Percentiles rank a stretch among this genome's conserved stretches.
These are phyloP conservation scores for Saccharomycopsis vini DNA, from an alignment of 805 yeast genomes.

Conservation along the genomic window DNA sequence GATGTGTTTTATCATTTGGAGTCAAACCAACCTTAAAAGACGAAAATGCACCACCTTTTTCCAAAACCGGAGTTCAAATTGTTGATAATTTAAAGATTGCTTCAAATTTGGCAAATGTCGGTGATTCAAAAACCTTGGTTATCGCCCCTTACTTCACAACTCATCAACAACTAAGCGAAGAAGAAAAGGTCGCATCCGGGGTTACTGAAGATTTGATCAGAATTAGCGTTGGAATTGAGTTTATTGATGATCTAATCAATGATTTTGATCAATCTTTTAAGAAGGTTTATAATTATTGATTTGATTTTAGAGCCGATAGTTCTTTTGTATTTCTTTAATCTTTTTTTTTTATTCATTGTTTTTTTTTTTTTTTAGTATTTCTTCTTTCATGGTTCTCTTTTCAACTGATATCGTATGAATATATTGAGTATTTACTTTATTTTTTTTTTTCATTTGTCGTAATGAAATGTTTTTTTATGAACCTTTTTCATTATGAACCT, in stretches of 20 bases:
- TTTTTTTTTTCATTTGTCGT: no score
- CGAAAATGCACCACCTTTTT: conserved; percentile 48
- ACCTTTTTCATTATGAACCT: no score
- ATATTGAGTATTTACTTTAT: no score
- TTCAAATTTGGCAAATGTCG: conserved; percentile 91
- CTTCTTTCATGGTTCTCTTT: no score
- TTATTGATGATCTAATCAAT: conserved; percentile 79
- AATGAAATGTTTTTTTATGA: no score
- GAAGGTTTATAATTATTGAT: conserved; percentile 13
- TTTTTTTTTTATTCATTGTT: no score
- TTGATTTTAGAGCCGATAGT: no score
- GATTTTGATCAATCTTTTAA: conserved; percentile 80
- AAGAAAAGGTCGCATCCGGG: conserved; percentile 76
- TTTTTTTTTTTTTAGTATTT: no score
- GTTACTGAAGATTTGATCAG: conserved; percentile 84
- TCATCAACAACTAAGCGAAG: conserved; percentile 81
- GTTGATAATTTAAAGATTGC: conserved; percentile 81
- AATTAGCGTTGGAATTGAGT: conserved; percentile 85
- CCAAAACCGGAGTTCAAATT: conserved; percentile 71
- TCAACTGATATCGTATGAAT: no score
- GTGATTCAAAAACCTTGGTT: conserved; percentile 91
- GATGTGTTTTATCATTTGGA: conserved; percentile 85
- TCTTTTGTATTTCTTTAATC: no score
- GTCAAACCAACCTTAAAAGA: conserved; percentile 49
- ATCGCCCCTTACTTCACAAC: conserved; percentile 96